These are phyloP conservation scores for Phlyctochytrium arcticum DNA, from an alignment of 192 early-diverging fungal species.

Conservation along the genomic window DNA sequence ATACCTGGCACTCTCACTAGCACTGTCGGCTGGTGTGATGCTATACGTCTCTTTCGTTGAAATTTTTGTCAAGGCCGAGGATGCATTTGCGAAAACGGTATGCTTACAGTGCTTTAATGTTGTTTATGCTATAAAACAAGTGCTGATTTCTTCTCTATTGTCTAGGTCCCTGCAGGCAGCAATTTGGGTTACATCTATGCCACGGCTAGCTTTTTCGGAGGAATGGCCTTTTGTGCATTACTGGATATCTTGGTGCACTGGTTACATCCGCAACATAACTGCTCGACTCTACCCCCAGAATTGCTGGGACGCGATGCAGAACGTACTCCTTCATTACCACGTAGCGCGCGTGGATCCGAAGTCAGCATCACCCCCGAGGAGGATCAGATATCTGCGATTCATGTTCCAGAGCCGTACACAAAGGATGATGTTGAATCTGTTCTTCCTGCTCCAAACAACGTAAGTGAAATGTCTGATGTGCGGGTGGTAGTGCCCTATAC, in stretches of 20 bases:
- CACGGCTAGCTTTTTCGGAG: constrained; percentile 1
- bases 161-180: not conserved
- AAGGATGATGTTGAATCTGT: too few species aligned
- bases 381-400: too few species aligned
- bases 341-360: too few species aligned
- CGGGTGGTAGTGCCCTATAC: too few species aligned
- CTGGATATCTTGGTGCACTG: not conserved
- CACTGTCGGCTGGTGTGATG: constrained; percentile 2
- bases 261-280: not conserved
- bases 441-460: too few species aligned
- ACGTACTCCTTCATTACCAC: too few species aligned
- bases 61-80: not conserved
- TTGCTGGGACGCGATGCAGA: too few species aligned
- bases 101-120: not conserved
- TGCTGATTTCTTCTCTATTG: too few species aligned
- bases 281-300: not conserved
- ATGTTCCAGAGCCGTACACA: too few species aligned
- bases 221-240: not conserved
- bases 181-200: not conserved
- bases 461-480: too few species aligned
- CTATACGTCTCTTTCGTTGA: constrained; percentile 1
- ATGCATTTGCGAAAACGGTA: not conserved
- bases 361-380: too few species aligned
- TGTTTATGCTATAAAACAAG: not conserved
- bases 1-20: not conserved